Base-by-base conservation (phyloP, 176 grass and related monocot genomes). In the Coix lacrymajobi region DNA sequence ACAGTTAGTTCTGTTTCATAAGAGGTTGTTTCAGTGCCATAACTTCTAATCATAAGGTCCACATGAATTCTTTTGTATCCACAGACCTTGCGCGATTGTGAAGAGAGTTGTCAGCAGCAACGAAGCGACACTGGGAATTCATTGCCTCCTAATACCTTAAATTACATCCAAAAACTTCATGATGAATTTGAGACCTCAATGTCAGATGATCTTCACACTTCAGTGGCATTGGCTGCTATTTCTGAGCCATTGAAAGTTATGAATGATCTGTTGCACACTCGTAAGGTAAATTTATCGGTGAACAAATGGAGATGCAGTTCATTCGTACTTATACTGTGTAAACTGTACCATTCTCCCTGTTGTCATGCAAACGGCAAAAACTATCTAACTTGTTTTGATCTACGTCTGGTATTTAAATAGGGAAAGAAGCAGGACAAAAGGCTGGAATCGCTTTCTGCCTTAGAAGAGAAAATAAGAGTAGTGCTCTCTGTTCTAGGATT, bases 161-260 rank as follows among this genome's bases (percentile, higher is more conserved):
- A 87, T 22, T 95, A 80, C 63, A 71, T 95, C 22, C 32, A 80
- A 54, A 98, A 95, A 64, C 88, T 98, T 84, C 83, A 85, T 39
- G 29, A 24, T 44, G 92, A 98, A 87, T 98, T 93, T 66, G 85
- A 85, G 70, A 75, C 82, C 29, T 95, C 92, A 11, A 88, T 98
- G 84, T 98, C 90, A 43, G 92, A 98, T 58, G 96, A 98, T 88
- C 89, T 98, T 64, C 91, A 93, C 84, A 92, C 96, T 45, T 85
- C 96, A 68, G 88, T 95, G 61, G 89, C 89, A 48, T 79, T 95
- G 76, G 86, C 87, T 54, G 85, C 89, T 29, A 80, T 95, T 77
- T 95, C 96, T 48, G 93, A 98, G 38, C 92, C 96, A 45, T 14
- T 95, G 25, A 98, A 90, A 89, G 74, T 91, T 64, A 90, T 95